phyloP scores from a whole-genome alignment of 2,329 filamentous ascomycete species.

The Periconia sp. region DNA sequence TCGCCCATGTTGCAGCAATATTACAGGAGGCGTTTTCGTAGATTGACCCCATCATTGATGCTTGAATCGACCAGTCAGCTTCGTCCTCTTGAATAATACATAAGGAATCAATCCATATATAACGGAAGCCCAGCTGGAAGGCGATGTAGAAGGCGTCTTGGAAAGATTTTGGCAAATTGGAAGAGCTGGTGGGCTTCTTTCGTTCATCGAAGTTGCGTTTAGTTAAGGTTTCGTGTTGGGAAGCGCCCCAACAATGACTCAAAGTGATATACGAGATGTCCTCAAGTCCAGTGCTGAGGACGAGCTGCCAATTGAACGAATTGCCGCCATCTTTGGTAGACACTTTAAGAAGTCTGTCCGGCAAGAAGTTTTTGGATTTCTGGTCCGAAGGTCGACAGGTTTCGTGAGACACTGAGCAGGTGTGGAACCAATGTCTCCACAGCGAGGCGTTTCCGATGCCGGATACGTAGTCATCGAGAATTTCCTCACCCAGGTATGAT shows the following conservation, averaged over 20 bases:
- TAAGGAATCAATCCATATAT: slow-evolving; percentile 1
- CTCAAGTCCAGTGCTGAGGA: neutral
- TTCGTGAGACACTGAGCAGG: neutral
- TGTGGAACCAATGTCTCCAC: neutral
- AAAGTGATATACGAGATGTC: neutral
- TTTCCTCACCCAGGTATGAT: neutral
- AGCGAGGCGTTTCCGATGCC: neutral
- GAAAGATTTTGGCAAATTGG: neutral
- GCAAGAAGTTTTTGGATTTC: neutral
- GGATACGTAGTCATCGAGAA: neutral
- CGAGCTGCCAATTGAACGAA: neutral
- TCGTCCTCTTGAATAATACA: neutral
- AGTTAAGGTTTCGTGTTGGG: neutral
- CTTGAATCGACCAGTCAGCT: neutral
- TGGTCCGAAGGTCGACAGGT: neutral
- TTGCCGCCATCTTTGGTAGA: neutral
- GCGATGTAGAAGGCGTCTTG: neutral
- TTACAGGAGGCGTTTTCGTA: neutral
- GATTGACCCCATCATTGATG: neutral
- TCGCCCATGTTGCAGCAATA: neutral
- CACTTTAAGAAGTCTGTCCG: neutral
- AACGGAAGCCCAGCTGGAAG: neutral
- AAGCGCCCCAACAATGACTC: neutral
- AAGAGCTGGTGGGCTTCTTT: neutral
- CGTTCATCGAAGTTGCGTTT: neutral